Percentiles rank a stretch among this genome's conserved stretches.
These are phyloP conservation scores for Globisporangium cystogenes DNA, from an alignment of 352 stramenopile species.

Conservation along the genomic window DNA sequence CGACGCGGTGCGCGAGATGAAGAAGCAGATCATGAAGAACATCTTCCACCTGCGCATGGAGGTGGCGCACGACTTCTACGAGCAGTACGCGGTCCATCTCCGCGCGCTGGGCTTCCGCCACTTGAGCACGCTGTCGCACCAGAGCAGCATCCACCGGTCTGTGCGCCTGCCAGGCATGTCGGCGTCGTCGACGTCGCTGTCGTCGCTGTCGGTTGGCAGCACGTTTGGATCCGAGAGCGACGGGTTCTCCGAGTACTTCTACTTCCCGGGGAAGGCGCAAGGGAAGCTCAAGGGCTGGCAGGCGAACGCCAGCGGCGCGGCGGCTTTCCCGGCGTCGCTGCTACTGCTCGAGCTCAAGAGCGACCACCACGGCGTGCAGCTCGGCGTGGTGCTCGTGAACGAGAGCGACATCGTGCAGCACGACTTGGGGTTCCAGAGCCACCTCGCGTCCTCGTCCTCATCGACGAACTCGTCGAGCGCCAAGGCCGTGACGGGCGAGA, in stretches of 20 bases:
- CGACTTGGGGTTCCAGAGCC: slow-evolving; percentile 50
- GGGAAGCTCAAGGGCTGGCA: slow-evolving; percentile 28
- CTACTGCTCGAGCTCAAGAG: slow-evolving; percentile 71
- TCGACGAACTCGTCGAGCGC: slow-evolving; percentile 11
- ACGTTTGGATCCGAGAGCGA: slow-evolving; percentile 30
- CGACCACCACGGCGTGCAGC: slow-evolving; percentile 59
- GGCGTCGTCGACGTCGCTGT: slow-evolving; percentile 4
- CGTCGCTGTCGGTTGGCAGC: slow-evolving; percentile 23
- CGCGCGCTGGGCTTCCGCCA: slow-evolving; percentile 58
- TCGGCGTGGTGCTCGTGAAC: slow-evolving; percentile 57
- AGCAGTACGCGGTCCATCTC: slow-evolving; percentile 63
- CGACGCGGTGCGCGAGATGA: slow-evolving; percentile 52
- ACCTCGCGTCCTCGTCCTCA: slow-evolving; percentile 7
- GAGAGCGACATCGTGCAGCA: slow-evolving; percentile 61
- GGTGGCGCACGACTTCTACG: slow-evolving; percentile 65
- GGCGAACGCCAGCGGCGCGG: slow-evolving; percentile 5
- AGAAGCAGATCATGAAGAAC: slow-evolving; percentile 69
- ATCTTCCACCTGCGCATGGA: slow-evolving; percentile 62
- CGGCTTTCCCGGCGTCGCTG: slow-evolving; percentile 18
- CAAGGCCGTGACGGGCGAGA: slow-evolving; percentile 20
- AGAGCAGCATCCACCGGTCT: neutral
- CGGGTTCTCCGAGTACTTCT: slow-evolving; percentile 70
- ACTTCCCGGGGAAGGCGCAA: slow-evolving; percentile 22
- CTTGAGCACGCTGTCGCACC: slow-evolving; percentile 32
- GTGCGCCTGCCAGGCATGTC: neutral